These are phyloP conservation scores for Letharia lupina DNA, from an alignment of 495 filamentous ascomycete species.

Conservation along the genomic window DNA sequence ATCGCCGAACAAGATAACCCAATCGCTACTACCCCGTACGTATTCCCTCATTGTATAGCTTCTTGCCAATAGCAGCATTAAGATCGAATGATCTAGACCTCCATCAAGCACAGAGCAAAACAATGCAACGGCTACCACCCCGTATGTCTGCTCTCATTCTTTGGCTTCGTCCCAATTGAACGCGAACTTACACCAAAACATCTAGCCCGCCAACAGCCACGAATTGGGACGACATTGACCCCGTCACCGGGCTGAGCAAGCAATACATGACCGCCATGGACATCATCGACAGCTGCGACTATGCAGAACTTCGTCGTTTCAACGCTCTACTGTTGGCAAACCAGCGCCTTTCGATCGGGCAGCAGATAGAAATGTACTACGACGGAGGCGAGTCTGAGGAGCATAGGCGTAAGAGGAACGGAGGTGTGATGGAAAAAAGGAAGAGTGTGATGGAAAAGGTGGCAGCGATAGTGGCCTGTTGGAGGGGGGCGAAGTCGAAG, in stretches of 20 bases:
- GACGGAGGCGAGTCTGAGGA: not conserved
- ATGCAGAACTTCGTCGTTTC: conserved; percentile 5
- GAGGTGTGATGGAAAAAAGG: not conserved
- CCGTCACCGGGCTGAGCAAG: not conserved
- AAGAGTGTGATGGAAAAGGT: not conserved
- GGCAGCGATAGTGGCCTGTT: not conserved
- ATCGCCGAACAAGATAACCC: not conserved
- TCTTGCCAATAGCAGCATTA: not conserved
- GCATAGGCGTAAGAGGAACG: not conserved
- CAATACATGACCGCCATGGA: not conserved
- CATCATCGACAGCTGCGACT: conserved; percentile 13
- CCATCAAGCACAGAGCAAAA: not conserved
- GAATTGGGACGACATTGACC: conserved; percentile 1
- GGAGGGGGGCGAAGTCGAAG: no score
- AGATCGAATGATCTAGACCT: not conserved
- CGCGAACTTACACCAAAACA: not conserved
- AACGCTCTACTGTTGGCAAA: not conserved
- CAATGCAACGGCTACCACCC: not conserved
- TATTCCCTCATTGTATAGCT: not conserved
- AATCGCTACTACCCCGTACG: not conserved
- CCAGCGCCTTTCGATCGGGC: not conserved
- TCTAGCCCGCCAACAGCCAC: not conserved
- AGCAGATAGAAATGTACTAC: conserved; percentile 6
- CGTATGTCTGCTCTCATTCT: not conserved
- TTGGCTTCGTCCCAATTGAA: not conserved